A percentile compares a stretch with the other conserved stretches of the same genome.
Evolutionary conservation across 306 rosid species (phyloP).

Genomic region (Sicyos edulis): DNA sequence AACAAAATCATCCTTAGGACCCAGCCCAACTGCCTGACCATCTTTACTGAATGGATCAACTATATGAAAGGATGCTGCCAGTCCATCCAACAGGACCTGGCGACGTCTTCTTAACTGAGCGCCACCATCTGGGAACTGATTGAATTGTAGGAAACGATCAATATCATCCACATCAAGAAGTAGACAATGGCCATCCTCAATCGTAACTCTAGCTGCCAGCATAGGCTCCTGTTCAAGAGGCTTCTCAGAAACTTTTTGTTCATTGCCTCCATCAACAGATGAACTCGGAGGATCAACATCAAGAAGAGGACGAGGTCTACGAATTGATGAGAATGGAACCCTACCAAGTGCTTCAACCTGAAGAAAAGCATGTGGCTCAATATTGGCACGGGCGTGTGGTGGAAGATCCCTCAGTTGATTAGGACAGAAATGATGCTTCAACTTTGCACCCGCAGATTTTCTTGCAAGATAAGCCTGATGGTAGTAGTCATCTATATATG

Average conservation of each 20-base stretch:
- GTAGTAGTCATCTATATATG: constrained; percentile 95
- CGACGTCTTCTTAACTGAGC: constrained; percentile 53
- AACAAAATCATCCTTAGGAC: constrained; percentile 72
- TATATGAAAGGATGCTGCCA: constrained; percentile 78
- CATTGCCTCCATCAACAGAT: constrained; percentile 41
- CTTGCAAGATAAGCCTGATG: constrained; percentile 86
- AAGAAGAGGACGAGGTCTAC: constrained; percentile 97
- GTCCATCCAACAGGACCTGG: constrained; percentile 65
- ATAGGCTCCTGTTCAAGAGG: constrained; percentile 96
- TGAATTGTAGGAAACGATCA: constrained; percentile 82
- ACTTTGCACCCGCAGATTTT: constrained; percentile 64
- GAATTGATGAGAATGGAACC: constrained; percentile 96
- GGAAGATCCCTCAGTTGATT: constrained; percentile 82
- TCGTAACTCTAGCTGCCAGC: constrained; percentile 86
- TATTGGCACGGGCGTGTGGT: constrained; percentile 59
- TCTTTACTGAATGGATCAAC: constrained; percentile 83
- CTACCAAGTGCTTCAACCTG: constrained; percentile 99
- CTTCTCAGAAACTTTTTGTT: constrained; percentile 69
- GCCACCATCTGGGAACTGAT: constrained; percentile 79
- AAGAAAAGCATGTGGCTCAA: constrained; percentile 95
- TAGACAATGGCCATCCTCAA: constrained; percentile 92
- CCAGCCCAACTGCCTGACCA: constrained; percentile 55
- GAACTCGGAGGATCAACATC: constrained; percentile 87
- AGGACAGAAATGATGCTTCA: constrained; percentile 93
- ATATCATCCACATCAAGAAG: constrained; percentile 96